phyloP scores from a whole-genome alignment of 352 stramenopile genomes.

The Globisporangium solare region DNA sequence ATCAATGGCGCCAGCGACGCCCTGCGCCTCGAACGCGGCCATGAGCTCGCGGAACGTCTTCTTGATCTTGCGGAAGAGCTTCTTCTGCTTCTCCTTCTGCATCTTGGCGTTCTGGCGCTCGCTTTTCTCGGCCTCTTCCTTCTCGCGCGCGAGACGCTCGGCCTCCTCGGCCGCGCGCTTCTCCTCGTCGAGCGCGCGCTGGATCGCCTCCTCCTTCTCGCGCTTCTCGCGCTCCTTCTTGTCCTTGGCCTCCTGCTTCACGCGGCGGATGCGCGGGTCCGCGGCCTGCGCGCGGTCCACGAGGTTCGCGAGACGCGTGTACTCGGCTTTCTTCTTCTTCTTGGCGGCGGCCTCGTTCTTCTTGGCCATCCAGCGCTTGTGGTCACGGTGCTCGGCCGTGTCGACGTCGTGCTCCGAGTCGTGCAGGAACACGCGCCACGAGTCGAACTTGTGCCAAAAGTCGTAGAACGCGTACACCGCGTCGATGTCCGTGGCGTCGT shows the following conservation, averaged over 20 bases:
- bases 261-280: slow-evolving; percentile 72
- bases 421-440: slow-evolving; percentile 82
- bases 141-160: slow-evolving; percentile 36
- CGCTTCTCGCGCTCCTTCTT: slow-evolving; percentile 70
- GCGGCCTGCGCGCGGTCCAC: slow-evolving; percentile 72
- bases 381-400: slow-evolving; percentile 76
- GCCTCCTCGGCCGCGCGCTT: slow-evolving; percentile 57
- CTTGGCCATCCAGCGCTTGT: slow-evolving; percentile 88
- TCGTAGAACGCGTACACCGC: slow-evolving; percentile 83
- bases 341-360: slow-evolving; percentile 82
- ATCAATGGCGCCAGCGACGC: slow-evolving; percentile 52
- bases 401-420: slow-evolving; percentile 84
- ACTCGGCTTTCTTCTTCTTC: slow-evolving; percentile 90
- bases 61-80: slow-evolving; percentile 79
- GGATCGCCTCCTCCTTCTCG: slow-evolving; percentile 70
- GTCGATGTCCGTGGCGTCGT: slow-evolving; percentile 56
- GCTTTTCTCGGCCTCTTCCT: slow-evolving; percentile 68
- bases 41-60: slow-evolving; percentile 83
- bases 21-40: slow-evolving; percentile 51
- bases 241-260: slow-evolving; percentile 85
- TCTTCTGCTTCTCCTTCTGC: slow-evolving; percentile 83
- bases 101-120: slow-evolving; percentile 67
- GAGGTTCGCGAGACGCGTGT: slow-evolving; percentile 71
- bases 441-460: slow-evolving; percentile 89
- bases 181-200: slow-evolving; percentile 65